Evolutionary conservation across 1,284 basidiomycete genomes (phyloP).

Genomic region (Malassezia cuniculi): DNA sequence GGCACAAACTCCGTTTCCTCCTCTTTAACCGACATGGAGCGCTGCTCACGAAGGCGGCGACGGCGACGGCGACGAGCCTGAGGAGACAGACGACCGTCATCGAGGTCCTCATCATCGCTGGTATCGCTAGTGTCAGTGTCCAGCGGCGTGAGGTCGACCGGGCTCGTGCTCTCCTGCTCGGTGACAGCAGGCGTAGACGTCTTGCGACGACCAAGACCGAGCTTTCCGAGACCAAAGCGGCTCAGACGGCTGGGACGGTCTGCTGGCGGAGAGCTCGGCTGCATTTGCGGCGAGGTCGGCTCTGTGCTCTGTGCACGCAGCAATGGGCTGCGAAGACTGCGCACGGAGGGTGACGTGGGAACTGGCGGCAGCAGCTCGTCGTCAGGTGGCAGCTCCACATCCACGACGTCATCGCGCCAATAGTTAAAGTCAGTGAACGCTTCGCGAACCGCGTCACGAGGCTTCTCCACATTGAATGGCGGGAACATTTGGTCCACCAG

Average conservation of each 20-base stretch:
- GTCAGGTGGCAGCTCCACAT: slow-evolving; percentile 56
- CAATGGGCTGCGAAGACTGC: slow-evolving; percentile 7
- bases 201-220: slow-evolving; percentile 28
- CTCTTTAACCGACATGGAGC: neutral
- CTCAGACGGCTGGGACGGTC: slow-evolving; percentile 21
- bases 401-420: slow-evolving; percentile 63
- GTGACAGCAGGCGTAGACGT: slow-evolving; percentile 3
- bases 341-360: slow-evolving; percentile 6
- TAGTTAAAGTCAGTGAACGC: slow-evolving; percentile 96
- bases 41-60: slow-evolving; percentile 6
- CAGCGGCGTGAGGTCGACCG: too few relatives aligned
- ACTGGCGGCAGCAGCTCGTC: slow-evolving; percentile 54
- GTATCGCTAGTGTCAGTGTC: too few relatives aligned
- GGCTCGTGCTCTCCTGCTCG: slow-evolving; percentile 9
- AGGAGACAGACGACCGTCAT: slow-evolving; percentile 10
- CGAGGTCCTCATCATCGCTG: slow-evolving; percentile 14
- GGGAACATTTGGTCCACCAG: slow-evolving; percentile 99
- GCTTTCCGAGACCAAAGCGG: slow-evolving; percentile 14
- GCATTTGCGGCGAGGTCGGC: neutral
- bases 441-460: slow-evolving; percentile 51
- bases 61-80: slow-evolving; percentile 17
- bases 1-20: neutral
- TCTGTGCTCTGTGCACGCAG: neutral
- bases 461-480: slow-evolving; percentile 67
- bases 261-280: slow-evolving; percentile 8